These are phyloP conservation scores for Hanseniaspora gamundiae DNA, from an alignment of 1,139 yeast species.

Conservation along the genomic window DNA sequence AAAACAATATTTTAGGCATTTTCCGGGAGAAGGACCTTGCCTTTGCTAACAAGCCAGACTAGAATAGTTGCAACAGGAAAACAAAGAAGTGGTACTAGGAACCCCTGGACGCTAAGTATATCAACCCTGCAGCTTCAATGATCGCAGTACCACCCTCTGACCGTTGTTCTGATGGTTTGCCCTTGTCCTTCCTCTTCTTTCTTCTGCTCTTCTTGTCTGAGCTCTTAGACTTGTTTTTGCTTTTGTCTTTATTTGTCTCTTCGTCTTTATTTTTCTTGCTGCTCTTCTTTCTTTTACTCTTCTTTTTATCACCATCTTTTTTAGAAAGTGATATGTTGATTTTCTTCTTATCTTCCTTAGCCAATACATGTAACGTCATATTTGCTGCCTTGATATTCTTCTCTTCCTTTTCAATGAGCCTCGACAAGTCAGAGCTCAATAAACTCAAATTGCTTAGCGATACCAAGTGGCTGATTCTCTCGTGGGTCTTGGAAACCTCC, in stretches of 20 bases:
- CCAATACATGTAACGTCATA: background rate
- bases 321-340: background rate
- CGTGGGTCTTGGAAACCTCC: background rate
- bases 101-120: background rate
- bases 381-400: background rate
- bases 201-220: constrained; percentile 8
- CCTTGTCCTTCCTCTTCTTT: constrained; percentile 11
- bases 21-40: no score
- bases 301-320: background rate
- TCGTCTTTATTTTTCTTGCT: background rate
- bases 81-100: no score
- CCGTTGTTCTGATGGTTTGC: constrained; percentile 2
- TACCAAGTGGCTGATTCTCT: background rate
- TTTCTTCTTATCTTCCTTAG: background rate
- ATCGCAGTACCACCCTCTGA: constrained; percentile 4
- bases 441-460: background rate
- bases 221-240: constrained; percentile 1
- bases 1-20: no score
- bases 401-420: background rate
- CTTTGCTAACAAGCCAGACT: no score
- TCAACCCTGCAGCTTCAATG: constrained; percentile 3
- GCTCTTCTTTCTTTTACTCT: background rate
- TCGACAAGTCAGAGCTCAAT: background rate
- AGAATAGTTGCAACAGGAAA: no score
- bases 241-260: background rate